A percentile compares a stretch with the other conserved stretches of the same genome.
These are phyloP conservation scores for Diversispora epigaea DNA, from an alignment of 192 early-diverging fungal genomes.

Conservation along the genomic window DNA sequence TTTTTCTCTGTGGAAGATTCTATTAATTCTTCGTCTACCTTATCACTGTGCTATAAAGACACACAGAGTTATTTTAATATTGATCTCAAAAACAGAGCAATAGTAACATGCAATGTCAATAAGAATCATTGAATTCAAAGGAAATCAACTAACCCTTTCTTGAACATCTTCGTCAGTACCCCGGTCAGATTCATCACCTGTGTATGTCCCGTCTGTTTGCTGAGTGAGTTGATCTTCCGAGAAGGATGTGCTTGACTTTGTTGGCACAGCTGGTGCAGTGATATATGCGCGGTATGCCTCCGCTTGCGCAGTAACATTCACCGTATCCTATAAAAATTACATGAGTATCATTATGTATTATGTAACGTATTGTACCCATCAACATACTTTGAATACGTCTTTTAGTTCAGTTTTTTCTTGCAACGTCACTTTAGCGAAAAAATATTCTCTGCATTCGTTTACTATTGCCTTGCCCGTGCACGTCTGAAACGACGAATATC, in stretches of 20 bases:
- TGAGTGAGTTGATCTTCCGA: too few relatives aligned
- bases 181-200: too few relatives aligned
- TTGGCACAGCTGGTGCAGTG: slow-evolving; percentile 15
- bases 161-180: too few relatives aligned
- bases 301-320: slow-evolving; percentile 18
- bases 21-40: slow-evolving; percentile 10
- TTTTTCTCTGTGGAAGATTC: slow-evolving; percentile 10
- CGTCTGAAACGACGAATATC: slow-evolving; percentile 14
- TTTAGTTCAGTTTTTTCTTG: slow-evolving; percentile 18
- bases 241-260: neutral
- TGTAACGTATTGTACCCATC: slow-evolving; percentile 20
- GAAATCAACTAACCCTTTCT: slow-evolving; percentile 20
- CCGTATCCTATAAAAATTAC: slow-evolving; percentile 14
- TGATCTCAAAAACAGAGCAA: slow-evolving; percentile 19
- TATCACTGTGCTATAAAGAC: slow-evolving; percentile 20
- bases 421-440: slow-evolving; percentile 19
- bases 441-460: slow-evolving; percentile 15
- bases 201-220: too few relatives aligned
- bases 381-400: slow-evolving; percentile 17
- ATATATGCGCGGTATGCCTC: slow-evolving; percentile 18
- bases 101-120: slow-evolving; percentile 19
- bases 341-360: slow-evolving; percentile 6
- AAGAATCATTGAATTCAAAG: slow-evolving; percentile 15
- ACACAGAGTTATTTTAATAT: slow-evolving; percentile 15
- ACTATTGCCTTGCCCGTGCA: slow-evolving; percentile 8